Evolutionary conservation across 345 rosid species (phyloP), one percentile per base, ranked within the genome.

Genomic region (Laguncularia racemosa): DNA sequence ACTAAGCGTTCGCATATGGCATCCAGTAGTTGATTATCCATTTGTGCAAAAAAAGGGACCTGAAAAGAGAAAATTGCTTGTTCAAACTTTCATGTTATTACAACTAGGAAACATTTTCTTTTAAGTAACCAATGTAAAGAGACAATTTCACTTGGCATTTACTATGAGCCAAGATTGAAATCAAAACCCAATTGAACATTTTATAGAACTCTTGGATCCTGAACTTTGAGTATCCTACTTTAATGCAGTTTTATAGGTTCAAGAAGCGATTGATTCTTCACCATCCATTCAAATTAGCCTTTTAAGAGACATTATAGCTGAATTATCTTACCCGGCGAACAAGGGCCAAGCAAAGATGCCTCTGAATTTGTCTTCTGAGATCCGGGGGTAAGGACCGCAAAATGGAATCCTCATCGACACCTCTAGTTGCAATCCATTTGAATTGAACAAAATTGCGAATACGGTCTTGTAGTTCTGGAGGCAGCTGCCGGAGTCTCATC

Each of bases 401-500:
- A 46, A 90, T 90, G 57, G 85, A 60, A 71, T 87, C 92, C 76
- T 87, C 97, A 13, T 84, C 86, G 7, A 84, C 95, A 43, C 95
- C 97, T 64, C 95, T 78, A 3, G 91, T 87, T 21, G 90, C 83
- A 47, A 83, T 59, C 93, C 95, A 90, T 73, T 87, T 83, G 73
- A 81, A 83, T 48, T 90, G 95, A 56, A 84, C 87, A 43, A 84
- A 90, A 12, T 78, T 81, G 62, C 95, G 86, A 13, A 87, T 88
- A 21, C 97, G 86, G 46, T 84, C 90, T 64, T 83, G 91, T 58
- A 87, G 64, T 48, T 87, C 86, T 12, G 65, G 70, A 38, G 97
- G 97, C 69, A 90, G 73, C 50, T 83, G 97, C 7, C 97, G 82
- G 58, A 87, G 97, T 71, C 89, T 81, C 93, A 90, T 90, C 97